These are phyloP conservation scores for Dimocarpus longan DNA, from an alignment of 345 rosid genomes.

Conservation along the genomic window DNA sequence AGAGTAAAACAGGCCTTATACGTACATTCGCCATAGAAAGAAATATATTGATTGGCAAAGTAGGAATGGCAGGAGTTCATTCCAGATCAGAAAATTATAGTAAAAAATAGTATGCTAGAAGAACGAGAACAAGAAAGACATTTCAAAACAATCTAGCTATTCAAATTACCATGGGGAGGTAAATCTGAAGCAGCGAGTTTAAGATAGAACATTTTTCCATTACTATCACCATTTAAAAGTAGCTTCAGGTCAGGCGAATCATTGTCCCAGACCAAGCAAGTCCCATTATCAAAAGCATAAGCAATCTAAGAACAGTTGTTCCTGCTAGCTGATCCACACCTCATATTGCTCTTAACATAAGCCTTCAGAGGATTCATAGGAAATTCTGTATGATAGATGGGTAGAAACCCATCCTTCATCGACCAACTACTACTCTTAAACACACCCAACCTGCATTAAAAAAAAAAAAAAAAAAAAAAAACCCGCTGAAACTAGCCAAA, in stretches of 20 bases:
- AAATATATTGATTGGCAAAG: neutral
- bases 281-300: neutral
- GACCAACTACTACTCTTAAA: too few relatives aligned
- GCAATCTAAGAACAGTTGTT: too few relatives aligned
- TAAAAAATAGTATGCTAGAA: neutral
- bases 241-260: neutral
- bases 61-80: neutral
- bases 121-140: neutral
- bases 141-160: neutral
- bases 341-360: neutral
- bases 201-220: conserved; percentile 6
- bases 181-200: conserved; percentile 13
- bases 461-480: too few relatives aligned
- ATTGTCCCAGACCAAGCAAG: too few relatives aligned
- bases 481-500: too few relatives aligned
- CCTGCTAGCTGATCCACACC: too few relatives aligned
- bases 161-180: neutral
- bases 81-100: neutral
- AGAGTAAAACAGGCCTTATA: neutral
- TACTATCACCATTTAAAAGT: neutral
- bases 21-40: neutral
- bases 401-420: too few relatives aligned
- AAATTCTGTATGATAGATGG: too few relatives aligned
- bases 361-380: neutral
- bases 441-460: too few relatives aligned